These are phyloP conservation scores for Phlyctochytrium bullatum DNA, from an alignment of 192 early-diverging fungal genomes.

Conservation along the genomic window DNA sequence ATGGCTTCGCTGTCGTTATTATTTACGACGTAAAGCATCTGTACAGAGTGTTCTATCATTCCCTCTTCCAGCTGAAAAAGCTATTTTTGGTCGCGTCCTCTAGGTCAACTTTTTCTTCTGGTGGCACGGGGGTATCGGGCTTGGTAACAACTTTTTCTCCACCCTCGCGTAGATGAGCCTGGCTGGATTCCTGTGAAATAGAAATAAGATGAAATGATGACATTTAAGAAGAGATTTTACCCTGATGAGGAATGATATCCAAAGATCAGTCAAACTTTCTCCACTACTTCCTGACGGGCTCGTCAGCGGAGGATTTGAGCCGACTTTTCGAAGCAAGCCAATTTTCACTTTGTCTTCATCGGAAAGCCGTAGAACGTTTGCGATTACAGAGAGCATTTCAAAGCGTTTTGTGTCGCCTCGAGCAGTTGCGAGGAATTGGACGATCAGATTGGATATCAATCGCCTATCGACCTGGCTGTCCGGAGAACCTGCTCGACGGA, in stretches of 20 bases:
- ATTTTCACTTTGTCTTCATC: slow-evolving; percentile 80
- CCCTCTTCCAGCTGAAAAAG: too few species aligned
- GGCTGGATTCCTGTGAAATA: too few species aligned
- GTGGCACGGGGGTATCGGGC: too few species aligned
- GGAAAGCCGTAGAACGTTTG: slow-evolving; percentile 78
- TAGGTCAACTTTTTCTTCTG: too few species aligned
- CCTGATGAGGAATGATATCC: slow-evolving; percentile 51
- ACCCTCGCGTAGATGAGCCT: too few species aligned
- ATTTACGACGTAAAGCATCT: too few species aligned
- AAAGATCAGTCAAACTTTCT: slow-evolving; percentile 47
- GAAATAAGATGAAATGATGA: too few species aligned
- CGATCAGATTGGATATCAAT: slow-evolving; percentile 86
- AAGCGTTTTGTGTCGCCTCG: slow-evolving; percentile 88
- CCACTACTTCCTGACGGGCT: slow-evolving; percentile 16
- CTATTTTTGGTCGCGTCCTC: too few species aligned
- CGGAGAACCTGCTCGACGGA: slow-evolving; percentile 78
- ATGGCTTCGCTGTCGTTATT: too few species aligned
- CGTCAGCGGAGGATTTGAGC: slow-evolving; percentile 15
- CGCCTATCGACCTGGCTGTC: slow-evolving; percentile 67
- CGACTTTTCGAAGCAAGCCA: slow-evolving; percentile 69
- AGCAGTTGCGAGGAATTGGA: slow-evolving; percentile 79
- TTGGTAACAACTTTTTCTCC: too few species aligned
- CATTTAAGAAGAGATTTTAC: too few species aligned
- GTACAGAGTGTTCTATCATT: too few species aligned
- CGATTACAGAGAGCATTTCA: slow-evolving; percentile 89